Evolutionary conservation across 768 basidiomycete species (phyloP).

Genomic region (Filobasidium wieringae): DNA sequence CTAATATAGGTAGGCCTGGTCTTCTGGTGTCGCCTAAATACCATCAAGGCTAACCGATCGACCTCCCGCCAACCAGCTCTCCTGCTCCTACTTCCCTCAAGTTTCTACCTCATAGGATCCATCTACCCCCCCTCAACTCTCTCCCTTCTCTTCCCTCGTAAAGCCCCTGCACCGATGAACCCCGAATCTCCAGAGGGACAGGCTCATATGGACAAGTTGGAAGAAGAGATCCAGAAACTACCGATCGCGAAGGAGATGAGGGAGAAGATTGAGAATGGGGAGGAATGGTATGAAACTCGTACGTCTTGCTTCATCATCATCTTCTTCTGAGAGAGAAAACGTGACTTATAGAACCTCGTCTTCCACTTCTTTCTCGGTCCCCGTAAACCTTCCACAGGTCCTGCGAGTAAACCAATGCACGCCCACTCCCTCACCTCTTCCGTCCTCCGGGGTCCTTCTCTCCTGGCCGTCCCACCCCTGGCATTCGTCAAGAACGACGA

Average conservation of each 20-base stretch:
- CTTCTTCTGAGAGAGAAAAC: slow-evolving; percentile 44
- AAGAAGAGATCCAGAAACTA: slow-evolving; percentile 56
- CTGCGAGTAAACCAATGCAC: slow-evolving; percentile 3
- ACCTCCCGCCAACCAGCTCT: no score
- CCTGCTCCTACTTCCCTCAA: slow-evolving; percentile 5
- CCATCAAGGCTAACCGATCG: no score
- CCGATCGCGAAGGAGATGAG: slow-evolving; percentile 51
- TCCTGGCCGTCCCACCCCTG: slow-evolving; percentile 66
- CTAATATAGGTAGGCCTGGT: no score
- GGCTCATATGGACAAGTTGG: slow-evolving; percentile 52
- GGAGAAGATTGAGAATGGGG: slow-evolving; percentile 28
- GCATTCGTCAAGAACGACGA: slow-evolving; percentile 66
- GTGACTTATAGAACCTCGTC: no score
- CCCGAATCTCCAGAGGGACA: slow-evolving; percentile 51
- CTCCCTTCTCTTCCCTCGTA: slow-evolving; percentile 59
- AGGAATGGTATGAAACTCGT: slow-evolving; percentile 39
- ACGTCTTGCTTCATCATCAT: slow-evolving; percentile 11
- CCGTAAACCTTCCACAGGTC: not conserved
- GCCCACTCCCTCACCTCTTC: slow-evolving; percentile 69
- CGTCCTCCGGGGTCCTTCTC: slow-evolving; percentile 74
- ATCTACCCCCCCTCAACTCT: slow-evolving; percentile 32
- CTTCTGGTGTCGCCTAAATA: no score
- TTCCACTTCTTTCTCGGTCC: no score
- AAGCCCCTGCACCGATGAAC: slow-evolving; percentile 60
- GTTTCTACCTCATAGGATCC: slow-evolving; percentile 25